Evolutionary conservation across 208 protist genomes (phyloP), one percentile per base, ranked within the genome.

Genomic region (Leishmania turanica): DNA sequence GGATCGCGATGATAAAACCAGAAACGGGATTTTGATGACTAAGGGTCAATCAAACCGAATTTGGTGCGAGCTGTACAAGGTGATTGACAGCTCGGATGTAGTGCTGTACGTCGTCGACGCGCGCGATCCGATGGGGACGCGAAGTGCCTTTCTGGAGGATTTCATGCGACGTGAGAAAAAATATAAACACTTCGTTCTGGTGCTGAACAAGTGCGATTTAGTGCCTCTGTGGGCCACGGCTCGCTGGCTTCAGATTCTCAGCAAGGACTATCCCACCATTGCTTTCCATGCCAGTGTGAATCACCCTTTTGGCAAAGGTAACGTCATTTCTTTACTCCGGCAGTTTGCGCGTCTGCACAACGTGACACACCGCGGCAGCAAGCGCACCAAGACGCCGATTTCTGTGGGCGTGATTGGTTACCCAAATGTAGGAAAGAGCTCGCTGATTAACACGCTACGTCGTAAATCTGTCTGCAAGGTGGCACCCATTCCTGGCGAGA

Each of bases 151-250:
- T 81, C 79, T 99, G 58, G 97, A 99, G 79, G 90, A 99, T 60
- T 98, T 96, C 80, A 92, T 99, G 80, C 94, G 97, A 34, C 98
- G 96, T 74, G 98, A 99, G 73, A 97, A 95, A 75, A 96, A 97
- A 75, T 99, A 99, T 93, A 99, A 99, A 85, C 99, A 99, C 82
- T 96, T 99, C 78, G 91, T 99, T 9, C 97, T 99, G 45, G 85
- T 99, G n/a, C 87, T 99, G 5, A 99, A 99, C 95, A 99, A 99
- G 94, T 99, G 98, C 88, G 99, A 99, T 90, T 91, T 99, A 21
- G 96, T 99, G 9, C 99, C 99, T 15, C 98, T 99, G 2, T 99
- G 99, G 99, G 98, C 96, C 3, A 99, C 99, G 1, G 95, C 95
- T 47, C 91, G 96, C 21, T 99, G 99, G 99, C 93, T 99, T 49